Conservation (phyloP, 331 rosid genomes). For the Rosa hybrid region DNA sequence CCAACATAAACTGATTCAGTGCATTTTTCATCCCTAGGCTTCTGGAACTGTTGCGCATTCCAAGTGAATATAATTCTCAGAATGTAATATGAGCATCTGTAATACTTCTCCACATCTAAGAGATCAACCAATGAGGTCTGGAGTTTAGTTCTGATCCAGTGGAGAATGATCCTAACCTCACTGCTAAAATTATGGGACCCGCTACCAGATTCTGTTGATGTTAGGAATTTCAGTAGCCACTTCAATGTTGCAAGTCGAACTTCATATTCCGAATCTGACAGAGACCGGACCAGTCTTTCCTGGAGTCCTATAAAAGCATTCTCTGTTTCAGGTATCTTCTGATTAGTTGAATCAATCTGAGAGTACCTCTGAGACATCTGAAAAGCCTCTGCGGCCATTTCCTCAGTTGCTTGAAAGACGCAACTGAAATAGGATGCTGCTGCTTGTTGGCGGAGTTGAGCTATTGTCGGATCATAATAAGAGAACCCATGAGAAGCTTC, state of each 20-base stretch:
- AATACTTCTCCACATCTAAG: constrained; percentile 66
- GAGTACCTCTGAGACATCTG: constrained; percentile 36
- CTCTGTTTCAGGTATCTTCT: constrained; percentile 43
- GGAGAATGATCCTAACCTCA: constrained; percentile 50
- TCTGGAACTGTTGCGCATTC: constrained; percentile 75
- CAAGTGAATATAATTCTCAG: constrained; percentile 72
- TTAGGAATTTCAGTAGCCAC: constrained; percentile 83
- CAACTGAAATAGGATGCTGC: constrained; percentile 80
- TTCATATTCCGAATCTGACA: constrained; percentile 81
- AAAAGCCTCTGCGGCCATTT: constrained; percentile 41
- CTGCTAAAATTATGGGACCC: constrained; percentile 43
- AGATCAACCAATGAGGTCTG: constrained; percentile 63
- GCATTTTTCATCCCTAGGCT: constrained; percentile 37
- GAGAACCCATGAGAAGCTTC: constrained; percentile 42
- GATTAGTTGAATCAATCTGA: constrained; percentile 39
- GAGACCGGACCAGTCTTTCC: constrained; percentile 63
- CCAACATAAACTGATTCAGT: constrained; percentile 58
- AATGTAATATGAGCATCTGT: constrained; percentile 68
- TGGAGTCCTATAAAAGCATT: constrained; percentile 51
- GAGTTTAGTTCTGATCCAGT: constrained; percentile 70
- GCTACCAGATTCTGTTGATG: constrained; percentile 50
- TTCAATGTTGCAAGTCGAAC: constrained; percentile 90
- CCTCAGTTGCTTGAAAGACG: constrained; percentile 60
- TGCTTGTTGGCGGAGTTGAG: constrained; percentile 87
- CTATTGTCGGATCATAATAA: constrained; percentile 79